These are phyloP conservation scores for Coemansia sp. DNA, from an alignment of 192 early-diverging fungal genomes.

Conservation along the genomic window DNA sequence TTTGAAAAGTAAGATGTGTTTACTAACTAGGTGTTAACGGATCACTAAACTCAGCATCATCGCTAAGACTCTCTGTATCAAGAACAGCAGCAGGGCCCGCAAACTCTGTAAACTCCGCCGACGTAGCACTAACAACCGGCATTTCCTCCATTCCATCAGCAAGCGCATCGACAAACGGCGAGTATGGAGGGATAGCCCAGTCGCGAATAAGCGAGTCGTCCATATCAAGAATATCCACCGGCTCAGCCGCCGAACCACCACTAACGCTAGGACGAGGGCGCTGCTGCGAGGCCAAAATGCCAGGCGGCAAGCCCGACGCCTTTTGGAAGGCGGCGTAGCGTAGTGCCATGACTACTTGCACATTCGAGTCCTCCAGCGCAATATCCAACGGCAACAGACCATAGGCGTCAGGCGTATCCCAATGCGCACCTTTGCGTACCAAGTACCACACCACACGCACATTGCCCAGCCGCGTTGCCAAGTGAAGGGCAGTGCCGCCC, in stretches of 20 bases:
- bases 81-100: background rate
- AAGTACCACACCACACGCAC: constrained; percentile 67
- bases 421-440: constrained; percentile 73
- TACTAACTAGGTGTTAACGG: background rate
- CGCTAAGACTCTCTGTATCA: constrained; percentile 2
- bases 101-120: constrained; percentile 23
- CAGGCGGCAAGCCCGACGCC: constrained; percentile 45
- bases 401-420: constrained; percentile 70
- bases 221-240: constrained; percentile 48
- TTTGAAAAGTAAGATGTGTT: background rate
- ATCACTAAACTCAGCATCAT: constrained; percentile 33
- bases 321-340: constrained; percentile 57
- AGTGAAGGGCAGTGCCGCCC: constrained; percentile 74
- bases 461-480: constrained; percentile 74
- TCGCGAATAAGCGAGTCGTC: constrained; percentile 54
- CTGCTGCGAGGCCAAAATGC: constrained; percentile 28
- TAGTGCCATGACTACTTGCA: constrained; percentile 57
- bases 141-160: background rate
- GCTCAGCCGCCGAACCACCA: constrained; percentile 21
- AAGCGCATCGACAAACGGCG: constrained; percentile 12
- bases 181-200: constrained; percentile 52
- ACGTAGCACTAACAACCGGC: background rate
- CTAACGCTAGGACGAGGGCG: constrained; percentile 5
- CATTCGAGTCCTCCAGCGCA: constrained; percentile 54
- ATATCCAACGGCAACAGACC: constrained; percentile 58